Evolutionary conservation across 345 rosid genomes (phyloP), one percentile per base, ranked within the genome.

Genomic region (Geranium rotundifolium): DNA sequence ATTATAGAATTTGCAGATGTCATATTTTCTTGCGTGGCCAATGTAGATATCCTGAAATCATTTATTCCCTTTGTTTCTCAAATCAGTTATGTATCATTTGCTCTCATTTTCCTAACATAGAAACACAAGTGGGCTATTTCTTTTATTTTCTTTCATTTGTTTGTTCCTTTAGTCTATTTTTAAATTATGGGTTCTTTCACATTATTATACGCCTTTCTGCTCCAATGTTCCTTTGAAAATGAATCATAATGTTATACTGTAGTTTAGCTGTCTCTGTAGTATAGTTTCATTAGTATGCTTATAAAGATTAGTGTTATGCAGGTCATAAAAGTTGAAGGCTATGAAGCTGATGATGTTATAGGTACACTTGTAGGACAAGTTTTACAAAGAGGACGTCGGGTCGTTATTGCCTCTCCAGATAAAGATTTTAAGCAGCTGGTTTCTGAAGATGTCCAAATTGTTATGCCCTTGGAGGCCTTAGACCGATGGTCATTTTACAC

Each of bases 361-460:
- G 98, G 95, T 30, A 89, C 96, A 12, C 80, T 92, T 10, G 77
- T 72, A 20, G 82, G 65, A 62, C 96, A 89, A 77, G 98, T 79
- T 62, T 68, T 87, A 56, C 74, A 72, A 71, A 81, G 74, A 77
- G 89, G 95, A 56, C 73, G 81, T 63, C 71, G 68, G 0, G 93
- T 76, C 17, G 95, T 87, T 67, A 71, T 89, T 77, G 96, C 96
- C 67, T 92, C 98, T 57, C 98, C 95, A 3, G 98, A 92, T 71
- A 92, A 92, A 81, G 96, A 89, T 76, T 92, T 92, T 66, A 92
- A 89, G 85, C 98, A 92, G 79, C 72, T 92, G 75, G 79, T 92
- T 56, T 89, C 93, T 67, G 93, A 85, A 64, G 83, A 92, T 75
- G 91, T 92, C 72, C 98, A 89, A 59, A 79, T 92, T 65, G 96